Percentiles rank a stretch among this genome's conserved stretches.
Evolutionary conservation across 441 rosid genomes (phyloP).

Genomic region (Pelargonium fulgidum): DNA sequence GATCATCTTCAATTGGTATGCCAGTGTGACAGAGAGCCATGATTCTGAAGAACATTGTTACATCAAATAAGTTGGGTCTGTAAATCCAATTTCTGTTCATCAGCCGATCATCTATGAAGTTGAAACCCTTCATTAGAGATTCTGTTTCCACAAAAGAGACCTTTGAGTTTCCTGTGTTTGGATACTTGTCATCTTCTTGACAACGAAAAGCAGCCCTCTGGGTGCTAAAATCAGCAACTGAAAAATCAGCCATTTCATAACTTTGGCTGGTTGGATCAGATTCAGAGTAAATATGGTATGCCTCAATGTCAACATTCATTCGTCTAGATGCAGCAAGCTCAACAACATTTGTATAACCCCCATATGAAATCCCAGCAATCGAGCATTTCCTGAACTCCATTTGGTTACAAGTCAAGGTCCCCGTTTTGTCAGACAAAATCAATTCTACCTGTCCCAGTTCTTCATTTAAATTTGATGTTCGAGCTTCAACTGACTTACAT

Average conservation of each 20-base stretch:
- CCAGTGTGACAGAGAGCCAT: slow-evolving; percentile 75
- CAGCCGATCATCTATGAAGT: slow-evolving; percentile 58
- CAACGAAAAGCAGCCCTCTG: slow-evolving; percentile 20
- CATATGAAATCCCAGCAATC: slow-evolving; percentile 81
- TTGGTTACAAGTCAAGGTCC: slow-evolving; percentile 95
- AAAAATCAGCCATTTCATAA: slow-evolving; percentile 23
- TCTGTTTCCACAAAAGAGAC: slow-evolving; percentile 12
- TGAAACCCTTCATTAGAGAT: slow-evolving; percentile 55
- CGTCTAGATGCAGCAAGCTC: slow-evolving; percentile 61
- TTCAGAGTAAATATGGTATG: slow-evolving; percentile 34
- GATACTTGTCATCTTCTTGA: slow-evolving; percentile 20
- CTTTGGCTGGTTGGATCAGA: slow-evolving; percentile 28
- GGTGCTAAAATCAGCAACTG: slow-evolving; percentile 16
- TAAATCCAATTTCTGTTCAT: slow-evolving; percentile 50
- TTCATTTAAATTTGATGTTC: slow-evolving; percentile 95
- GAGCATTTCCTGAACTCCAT: slow-evolving; percentile 97
- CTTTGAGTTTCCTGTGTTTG: slow-evolving; percentile 4
- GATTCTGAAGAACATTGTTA: slow-evolving; percentile 59
- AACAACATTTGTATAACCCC: slow-evolving; percentile 75
- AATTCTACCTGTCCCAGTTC: slow-evolving; percentile 99
- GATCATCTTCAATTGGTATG: slow-evolving; percentile 53
- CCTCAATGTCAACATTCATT: slow-evolving; percentile 46
- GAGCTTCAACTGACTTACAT: slow-evolving; percentile 89
- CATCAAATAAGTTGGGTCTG: slow-evolving; percentile 33
- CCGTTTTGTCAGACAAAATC: slow-evolving; percentile 93